phyloP scores from a whole-genome alignment of 805 yeast species.

The Debaryomyces tyrocola region DNA sequence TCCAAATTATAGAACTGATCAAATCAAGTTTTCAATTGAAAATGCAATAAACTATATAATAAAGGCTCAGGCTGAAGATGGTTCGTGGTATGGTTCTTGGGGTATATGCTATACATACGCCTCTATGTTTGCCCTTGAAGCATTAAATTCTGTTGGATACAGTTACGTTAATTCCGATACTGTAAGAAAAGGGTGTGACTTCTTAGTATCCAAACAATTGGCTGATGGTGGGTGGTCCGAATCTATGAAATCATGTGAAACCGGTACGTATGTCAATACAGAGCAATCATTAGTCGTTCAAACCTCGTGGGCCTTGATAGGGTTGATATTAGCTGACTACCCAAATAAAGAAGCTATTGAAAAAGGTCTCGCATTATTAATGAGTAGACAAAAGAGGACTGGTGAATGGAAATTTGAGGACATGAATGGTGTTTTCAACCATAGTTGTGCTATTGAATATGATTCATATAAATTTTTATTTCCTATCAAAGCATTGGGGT shows the following conservation, averaged over 20 bases:
- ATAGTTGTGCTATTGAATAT: conserved; percentile 86
- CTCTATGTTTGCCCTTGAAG: conserved; percentile 97
- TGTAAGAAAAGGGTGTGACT: conserved; percentile 82
- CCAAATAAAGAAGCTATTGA: conserved; percentile 67
- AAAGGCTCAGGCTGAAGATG: conserved; percentile 69
- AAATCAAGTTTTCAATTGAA: conserved; percentile 67
- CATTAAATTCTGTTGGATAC: conserved; percentile 69
- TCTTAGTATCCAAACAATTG: conserved; percentile 70
- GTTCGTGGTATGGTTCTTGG: conserved; percentile 99
- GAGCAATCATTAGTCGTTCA: conserved; percentile 73
- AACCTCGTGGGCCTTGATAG: conserved; percentile 90
- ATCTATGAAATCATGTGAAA: conserved; percentile 85
- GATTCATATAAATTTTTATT: conserved; percentile 90
- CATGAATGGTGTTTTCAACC: conserved; percentile 95
- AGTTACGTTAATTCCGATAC: conserved; percentile 58
- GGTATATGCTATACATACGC: conserved; percentile 96
- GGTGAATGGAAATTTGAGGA: conserved; percentile 89
- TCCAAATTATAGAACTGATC: conserved; percentile 61
- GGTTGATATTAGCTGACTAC: conserved; percentile 74
- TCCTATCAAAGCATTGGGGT: conserved; percentile 90
- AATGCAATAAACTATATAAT: conserved; percentile 74
- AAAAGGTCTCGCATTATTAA: conserved; percentile 61
- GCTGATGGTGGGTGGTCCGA: conserved; percentile 98
- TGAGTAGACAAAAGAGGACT: conserved; percentile 61
- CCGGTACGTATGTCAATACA: conserved; percentile 70